Conservation (phyloP, 2,329 filamentous ascomycete genomes). For the Curvularia hawaiiensis region DNA sequence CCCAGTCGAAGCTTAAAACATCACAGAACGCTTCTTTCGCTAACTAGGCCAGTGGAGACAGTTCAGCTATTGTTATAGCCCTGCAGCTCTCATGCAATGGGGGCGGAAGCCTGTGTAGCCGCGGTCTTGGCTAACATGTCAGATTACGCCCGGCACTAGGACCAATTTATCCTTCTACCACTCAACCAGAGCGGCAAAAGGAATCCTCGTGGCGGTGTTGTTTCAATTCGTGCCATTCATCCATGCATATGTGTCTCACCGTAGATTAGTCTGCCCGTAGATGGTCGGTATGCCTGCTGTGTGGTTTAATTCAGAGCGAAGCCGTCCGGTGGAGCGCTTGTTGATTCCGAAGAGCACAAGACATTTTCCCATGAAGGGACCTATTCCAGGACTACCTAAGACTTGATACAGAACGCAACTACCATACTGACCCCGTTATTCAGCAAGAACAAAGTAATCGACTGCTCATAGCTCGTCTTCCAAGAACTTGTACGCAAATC, state of each 20-base stretch:
- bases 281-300: constrained; percentile 5
- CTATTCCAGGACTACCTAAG: constrained; percentile 43
- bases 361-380: constrained; percentile 26
- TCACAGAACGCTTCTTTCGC: constrained; percentile 26
- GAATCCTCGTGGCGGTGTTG: constrained; percentile 15
- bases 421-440: constrained; percentile 15
- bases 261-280: constrained; percentile 13
- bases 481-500: constrained; percentile 96
- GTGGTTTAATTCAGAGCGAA: constrained; percentile 7
- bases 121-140: constrained; percentile 23
- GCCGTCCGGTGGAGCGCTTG: constrained; percentile 7
- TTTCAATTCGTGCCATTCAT: constrained; percentile 19
- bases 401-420: constrained; percentile 39
- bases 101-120: constrained; percentile 16
- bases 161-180: constrained; percentile 11
- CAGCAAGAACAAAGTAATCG: constrained; percentile 4
- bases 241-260: constrained; percentile 23
- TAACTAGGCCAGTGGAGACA: constrained; percentile 16
- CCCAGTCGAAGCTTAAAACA: constrained; percentile 23
- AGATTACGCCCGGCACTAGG: constrained; percentile 33
- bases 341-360: constrained; percentile 25
- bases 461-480: constrained; percentile 78
- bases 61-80: constrained; percentile 16
- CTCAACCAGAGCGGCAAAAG: constrained; percentile 11
- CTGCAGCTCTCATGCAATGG: constrained; percentile 16